phyloP scores from a whole-genome alignment of 345 rosid species.

The Syzygium grande region DNA sequence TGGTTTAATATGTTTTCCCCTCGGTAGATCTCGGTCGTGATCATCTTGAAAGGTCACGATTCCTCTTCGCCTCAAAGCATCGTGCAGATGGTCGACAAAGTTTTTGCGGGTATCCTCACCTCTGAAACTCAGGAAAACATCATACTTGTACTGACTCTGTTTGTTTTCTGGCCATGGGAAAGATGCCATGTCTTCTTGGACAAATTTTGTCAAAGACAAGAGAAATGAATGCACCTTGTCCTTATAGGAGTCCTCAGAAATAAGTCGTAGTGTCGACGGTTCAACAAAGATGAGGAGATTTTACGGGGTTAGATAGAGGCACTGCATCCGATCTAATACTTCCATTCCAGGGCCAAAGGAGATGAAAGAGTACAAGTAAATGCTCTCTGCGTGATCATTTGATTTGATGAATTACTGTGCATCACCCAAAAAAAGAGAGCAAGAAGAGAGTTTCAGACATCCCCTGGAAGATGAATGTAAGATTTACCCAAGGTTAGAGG shows the following conservation, averaged over 20 bases:
- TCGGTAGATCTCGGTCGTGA: too few relatives aligned
- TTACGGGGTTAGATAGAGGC: not conserved
- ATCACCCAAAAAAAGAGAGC: not conserved
- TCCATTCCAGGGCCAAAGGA: not conserved
- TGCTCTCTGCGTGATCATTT: not conserved
- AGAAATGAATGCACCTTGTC: not conserved
- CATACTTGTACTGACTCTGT: not conserved
- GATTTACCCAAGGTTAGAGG: not conserved
- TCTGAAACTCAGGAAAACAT: conserved; percentile 15
- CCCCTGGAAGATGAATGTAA: not conserved
- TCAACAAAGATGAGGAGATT: not conserved
- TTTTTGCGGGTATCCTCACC: not conserved
- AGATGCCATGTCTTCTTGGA: not conserved
- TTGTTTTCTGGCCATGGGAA: not conserved
- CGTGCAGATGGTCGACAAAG: too few relatives aligned
- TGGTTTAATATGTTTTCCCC: too few relatives aligned
- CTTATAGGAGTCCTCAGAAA: not conserved
- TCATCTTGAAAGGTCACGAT: too few relatives aligned
- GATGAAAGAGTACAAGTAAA: not conserved
- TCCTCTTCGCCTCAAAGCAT: too few relatives aligned
- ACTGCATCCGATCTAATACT: fast-evolving
- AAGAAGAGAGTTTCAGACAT: not conserved
- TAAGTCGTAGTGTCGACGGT: not conserved
- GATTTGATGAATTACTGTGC: not conserved
- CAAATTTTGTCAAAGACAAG: not conserved